These are phyloP conservation scores for Hypocreales sp. DNA, from an alignment of 2,329 filamentous ascomycete genomes.

Conservation along the genomic window DNA sequence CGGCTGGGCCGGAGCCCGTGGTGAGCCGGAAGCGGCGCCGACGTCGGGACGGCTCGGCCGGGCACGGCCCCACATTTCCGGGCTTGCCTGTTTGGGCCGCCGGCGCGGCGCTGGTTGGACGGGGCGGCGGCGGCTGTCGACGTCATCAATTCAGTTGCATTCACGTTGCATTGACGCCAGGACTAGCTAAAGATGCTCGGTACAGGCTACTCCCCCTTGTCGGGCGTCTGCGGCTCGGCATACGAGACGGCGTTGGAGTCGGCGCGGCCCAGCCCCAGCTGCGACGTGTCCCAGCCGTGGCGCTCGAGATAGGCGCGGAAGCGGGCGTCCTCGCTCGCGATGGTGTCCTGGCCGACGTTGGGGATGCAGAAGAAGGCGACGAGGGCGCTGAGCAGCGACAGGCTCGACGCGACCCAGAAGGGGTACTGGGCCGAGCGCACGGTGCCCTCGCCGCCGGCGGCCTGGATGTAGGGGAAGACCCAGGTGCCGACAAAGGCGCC, in stretches of 20 bases:
- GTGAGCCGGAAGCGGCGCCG: no score
- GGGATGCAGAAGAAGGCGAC: constrained; percentile 50
- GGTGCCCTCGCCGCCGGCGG: constrained; percentile 36
- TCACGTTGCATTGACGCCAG: no score
- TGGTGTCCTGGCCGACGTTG: constrained; percentile 72
- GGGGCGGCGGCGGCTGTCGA: no score
- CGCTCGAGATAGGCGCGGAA: constrained; percentile 61
- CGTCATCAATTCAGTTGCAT: no score
- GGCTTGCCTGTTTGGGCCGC: no score
- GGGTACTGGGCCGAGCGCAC: constrained; percentile 62
- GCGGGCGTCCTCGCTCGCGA: constrained; percentile 57
- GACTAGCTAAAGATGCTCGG: no score
- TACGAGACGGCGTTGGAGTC: constrained; percentile 1
- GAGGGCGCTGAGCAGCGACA: constrained; percentile 60
- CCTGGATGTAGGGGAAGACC: constrained; percentile 60
- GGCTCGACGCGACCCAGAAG: constrained; percentile 67
- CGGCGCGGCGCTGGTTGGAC: no score
- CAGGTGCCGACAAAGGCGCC: constrained; percentile 78
- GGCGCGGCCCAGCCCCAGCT: constrained; percentile 23
- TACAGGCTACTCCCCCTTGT: no score
- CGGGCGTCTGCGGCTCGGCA: constrained; percentile 1
- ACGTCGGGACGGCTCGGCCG: no score
- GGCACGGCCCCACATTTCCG: no score
- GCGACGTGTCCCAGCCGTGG: constrained; percentile 60
- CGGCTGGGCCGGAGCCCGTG: no score